Conservation (phyloP, 1,139 yeast genomes). For the Williopsis jadinii region DNA sequence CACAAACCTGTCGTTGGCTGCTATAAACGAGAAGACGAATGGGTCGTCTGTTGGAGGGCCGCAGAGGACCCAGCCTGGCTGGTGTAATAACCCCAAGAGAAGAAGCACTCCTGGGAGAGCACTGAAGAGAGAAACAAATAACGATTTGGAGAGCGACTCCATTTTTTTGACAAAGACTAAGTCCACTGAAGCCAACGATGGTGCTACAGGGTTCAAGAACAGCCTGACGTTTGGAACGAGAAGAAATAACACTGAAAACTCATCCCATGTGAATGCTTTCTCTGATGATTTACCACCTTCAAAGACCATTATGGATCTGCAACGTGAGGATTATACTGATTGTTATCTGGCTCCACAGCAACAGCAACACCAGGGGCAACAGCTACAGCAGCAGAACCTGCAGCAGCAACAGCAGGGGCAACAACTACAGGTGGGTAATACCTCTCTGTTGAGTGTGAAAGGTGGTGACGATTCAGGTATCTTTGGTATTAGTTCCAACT, state of each 20-base stretch:
- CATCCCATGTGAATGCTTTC: conserved; percentile 18
- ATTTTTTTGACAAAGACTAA: conserved; percentile 18
- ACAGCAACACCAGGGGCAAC: conserved; percentile 1
- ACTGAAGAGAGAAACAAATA: conserved; percentile 33
- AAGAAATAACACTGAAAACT: conserved; percentile 20
- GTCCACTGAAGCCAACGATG: not conserved
- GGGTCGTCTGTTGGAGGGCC: conserved; percentile 10
- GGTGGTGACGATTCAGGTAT: conserved; percentile 2
- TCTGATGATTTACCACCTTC: conserved; percentile 23
- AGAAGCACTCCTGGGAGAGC: conserved; percentile 49
- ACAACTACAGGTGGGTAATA: not conserved
- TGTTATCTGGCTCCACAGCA: conserved; percentile 1
- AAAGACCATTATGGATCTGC: conserved; percentile 20
- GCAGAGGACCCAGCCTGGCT: conserved; percentile 28
- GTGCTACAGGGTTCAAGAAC: conserved; percentile 21
- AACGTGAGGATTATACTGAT: conserved; percentile 19
- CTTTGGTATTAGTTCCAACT: not conserved
- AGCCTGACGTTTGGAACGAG: conserved; percentile 31
- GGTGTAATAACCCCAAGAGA: conserved; percentile 51
- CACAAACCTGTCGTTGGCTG: conserved; percentile 16
- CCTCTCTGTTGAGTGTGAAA: not conserved
- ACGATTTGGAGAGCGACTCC: conserved; percentile 26
- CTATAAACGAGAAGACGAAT: conserved; percentile 19
- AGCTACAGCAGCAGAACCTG: not conserved
- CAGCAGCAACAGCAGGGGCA: not conserved